A percentile compares a stretch with the other conserved stretches of the same genome.
Evolutionary conservation across 2,329 filamentous ascomycete species (phyloP).

Genomic region (Dothideomycetes sp.): DNA sequence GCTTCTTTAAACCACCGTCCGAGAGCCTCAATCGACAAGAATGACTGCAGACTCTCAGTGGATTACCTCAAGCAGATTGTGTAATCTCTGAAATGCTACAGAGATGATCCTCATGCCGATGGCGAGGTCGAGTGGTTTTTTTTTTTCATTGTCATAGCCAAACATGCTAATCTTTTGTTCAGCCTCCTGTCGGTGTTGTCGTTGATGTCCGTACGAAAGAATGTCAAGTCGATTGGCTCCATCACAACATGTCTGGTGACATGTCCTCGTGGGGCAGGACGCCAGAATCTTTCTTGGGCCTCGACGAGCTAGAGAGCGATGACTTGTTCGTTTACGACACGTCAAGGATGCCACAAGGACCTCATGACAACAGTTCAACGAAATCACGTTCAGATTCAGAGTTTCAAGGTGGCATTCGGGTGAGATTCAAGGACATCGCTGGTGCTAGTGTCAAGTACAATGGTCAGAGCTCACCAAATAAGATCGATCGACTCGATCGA

Average conservation of each 20-base stretch:
- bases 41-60: no score
- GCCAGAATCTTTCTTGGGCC: constrained; percentile 20
- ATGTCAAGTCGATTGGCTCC: constrained; percentile 46
- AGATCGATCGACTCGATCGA: constrained; percentile 36
- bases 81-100: no score
- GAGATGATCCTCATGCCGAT: no score
- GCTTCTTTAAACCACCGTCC: no score
- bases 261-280: not conserved
- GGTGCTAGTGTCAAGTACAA: constrained; percentile 45
- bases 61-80: no score
- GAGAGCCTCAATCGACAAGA: no score
- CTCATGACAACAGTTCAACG: not conserved
- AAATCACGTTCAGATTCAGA: constrained; percentile 22
- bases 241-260: constrained; percentile 15
- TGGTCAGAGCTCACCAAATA: constrained; percentile 29
- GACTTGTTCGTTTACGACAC: constrained; percentile 37
- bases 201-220: constrained; percentile 39
- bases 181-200: constrained; percentile 40
- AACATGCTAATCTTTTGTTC: not conserved
- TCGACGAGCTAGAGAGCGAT: constrained; percentile 34
- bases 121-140: not conserved
- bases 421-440: constrained; percentile 46
- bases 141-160: not conserved
- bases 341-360: constrained; percentile 14
- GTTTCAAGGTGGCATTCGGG: constrained; percentile 25